Conservation (phyloP, 2,329 filamentous ascomycete genomes). For the Aspergillus aculeatus region DNA sequence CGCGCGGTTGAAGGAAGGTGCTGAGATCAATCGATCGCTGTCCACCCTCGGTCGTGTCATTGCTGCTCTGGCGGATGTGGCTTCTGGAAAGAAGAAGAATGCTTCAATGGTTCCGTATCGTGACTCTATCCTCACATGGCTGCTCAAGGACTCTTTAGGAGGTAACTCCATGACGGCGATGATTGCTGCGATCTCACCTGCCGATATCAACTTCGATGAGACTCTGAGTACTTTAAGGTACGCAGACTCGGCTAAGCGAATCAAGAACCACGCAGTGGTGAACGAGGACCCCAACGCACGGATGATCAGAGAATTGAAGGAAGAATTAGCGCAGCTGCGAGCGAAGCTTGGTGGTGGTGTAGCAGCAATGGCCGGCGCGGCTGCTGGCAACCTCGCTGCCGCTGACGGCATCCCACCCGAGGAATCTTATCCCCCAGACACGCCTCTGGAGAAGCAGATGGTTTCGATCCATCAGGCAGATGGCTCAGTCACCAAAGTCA, state of each 20-base stretch:
- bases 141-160: slow-evolving; percentile 93
- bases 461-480: slow-evolving; percentile 88
- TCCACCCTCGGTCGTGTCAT: slow-evolving; percentile 97
- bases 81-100: slow-evolving; percentile 74
- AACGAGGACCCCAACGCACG: slow-evolving; percentile 98
- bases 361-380: slow-evolving; percentile 38
- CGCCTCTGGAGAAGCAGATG: slow-evolving; percentile 91
- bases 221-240: slow-evolving; percentile 94
- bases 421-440: slow-evolving; percentile 87
- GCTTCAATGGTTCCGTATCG: slow-evolving; percentile 85
- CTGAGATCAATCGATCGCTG: slow-evolving; percentile 95
- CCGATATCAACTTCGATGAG: slow-evolving; percentile 98
- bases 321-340: slow-evolving; percentile 81
- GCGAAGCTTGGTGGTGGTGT: slow-evolving; percentile 72
- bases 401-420: slow-evolving; percentile 57
- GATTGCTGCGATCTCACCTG: slow-evolving; percentile 98
- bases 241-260: slow-evolving; percentile 95
- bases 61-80: slow-evolving; percentile 87
- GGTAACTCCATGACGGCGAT: slow-evolving; percentile 99
- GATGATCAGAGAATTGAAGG: slow-evolving; percentile 97
- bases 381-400: slow-evolving; percentile 37
- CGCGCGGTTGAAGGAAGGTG: slow-evolving; percentile 91
- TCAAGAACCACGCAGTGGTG: slow-evolving; percentile 99
- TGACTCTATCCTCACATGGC: slow-evolving; percentile 94
- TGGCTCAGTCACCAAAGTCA: slow-evolving; percentile 88